Percentiles rank a stretch among this genome's conserved stretches.
Evolutionary conservation across 202 grass and related monocot species (phyloP).

Genomic region (Alloteropsis angusta): DNA sequence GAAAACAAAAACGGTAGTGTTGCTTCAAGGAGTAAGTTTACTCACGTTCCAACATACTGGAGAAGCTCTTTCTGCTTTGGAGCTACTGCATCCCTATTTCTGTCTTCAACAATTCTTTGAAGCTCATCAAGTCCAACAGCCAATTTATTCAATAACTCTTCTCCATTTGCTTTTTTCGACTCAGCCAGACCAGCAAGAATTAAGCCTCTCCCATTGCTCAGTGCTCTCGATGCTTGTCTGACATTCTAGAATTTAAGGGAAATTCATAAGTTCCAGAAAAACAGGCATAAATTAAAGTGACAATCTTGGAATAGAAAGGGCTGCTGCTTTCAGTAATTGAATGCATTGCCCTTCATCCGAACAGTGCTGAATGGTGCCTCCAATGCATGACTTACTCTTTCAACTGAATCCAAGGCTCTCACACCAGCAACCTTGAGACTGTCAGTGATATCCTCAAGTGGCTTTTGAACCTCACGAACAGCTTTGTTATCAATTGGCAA

Average conservation of each 20-base stretch:
- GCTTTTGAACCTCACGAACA: conserved; percentile 93
- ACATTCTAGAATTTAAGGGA: conserved; percentile 56
- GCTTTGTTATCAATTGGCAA: conserved; percentile 95
- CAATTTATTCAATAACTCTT: conserved; percentile 71
- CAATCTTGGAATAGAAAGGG: neutral
- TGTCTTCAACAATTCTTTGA: conserved; percentile 69
- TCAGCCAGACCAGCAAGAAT: conserved; percentile 82
- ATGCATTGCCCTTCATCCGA: neutral
- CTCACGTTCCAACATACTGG: conserved; percentile 91
- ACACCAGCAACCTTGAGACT: conserved; percentile 89
- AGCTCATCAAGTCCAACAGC: conserved; percentile 78
- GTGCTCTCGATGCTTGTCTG: conserved; percentile 79
- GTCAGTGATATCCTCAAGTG: conserved; percentile 85
- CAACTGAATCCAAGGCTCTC: conserved; percentile 91
- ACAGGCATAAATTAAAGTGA: conserved; percentile 12
- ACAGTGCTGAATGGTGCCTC: neutral
- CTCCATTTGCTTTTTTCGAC: conserved; percentile 83
- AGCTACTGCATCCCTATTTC: conserved; percentile 74
- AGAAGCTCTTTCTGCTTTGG: conserved; percentile 98
- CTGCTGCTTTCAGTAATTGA: conserved; percentile 2
- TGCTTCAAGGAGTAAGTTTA: conserved; percentile 13
- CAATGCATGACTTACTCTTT: conserved; percentile 65
- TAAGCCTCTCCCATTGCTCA: conserved; percentile 62
- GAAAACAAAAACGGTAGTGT: conserved; percentile 2
- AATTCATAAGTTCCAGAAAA: conserved; percentile 6